Base-by-base conservation (phyloP, 352 stramenopile species). In the Phytopythium montanum region DNA sequence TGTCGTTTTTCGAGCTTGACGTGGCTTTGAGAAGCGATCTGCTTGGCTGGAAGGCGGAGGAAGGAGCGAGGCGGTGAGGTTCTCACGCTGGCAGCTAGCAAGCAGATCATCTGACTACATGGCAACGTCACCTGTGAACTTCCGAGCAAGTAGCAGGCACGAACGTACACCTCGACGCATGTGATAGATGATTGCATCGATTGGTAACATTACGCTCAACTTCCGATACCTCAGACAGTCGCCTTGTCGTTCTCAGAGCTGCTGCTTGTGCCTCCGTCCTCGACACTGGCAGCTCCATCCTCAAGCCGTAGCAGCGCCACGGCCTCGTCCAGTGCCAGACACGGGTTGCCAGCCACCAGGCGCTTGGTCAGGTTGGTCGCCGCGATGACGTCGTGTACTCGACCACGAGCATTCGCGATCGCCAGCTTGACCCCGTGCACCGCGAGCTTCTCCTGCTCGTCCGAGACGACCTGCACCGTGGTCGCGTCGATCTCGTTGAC, bases 401-500 rank as follows among this genome's bases (percentile, higher is more conserved):
- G 64, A 36, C 59, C 62, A 26, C 81, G 81, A 19, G 73, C 73
- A 29, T 81, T 77, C 3, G 71, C 66, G 44, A 86, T 72, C 10
- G 71, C 62, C 26, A 86, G 74, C 41, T 59, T 50, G 21, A 79
- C 56, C 7, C 71, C 60, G 25, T 70, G 66, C 19, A 79, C 66
- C 29, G 66, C 73, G 23, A 89, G 61, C 52, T 86, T 86, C 58
- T 79, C 70, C 49, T 86, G 72, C 36, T 76, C 69, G 36, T 82
- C 76, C 14, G 73, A 83, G 21, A 89, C 31, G 33, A 87, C 68
- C 36, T 87, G 76, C 29, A 89, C 73, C 23, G 76, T 81, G 10
- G 76, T 89, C 10, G 79, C 79, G 54, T 89, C 74, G 46, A 87
- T 62, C 44, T 87, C 74, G 61, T 82, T 85, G 59, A 87, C 69